Conservation (phyloP, 2,329 filamentous ascomycete genomes). For the Claviceps sp. region DNA sequence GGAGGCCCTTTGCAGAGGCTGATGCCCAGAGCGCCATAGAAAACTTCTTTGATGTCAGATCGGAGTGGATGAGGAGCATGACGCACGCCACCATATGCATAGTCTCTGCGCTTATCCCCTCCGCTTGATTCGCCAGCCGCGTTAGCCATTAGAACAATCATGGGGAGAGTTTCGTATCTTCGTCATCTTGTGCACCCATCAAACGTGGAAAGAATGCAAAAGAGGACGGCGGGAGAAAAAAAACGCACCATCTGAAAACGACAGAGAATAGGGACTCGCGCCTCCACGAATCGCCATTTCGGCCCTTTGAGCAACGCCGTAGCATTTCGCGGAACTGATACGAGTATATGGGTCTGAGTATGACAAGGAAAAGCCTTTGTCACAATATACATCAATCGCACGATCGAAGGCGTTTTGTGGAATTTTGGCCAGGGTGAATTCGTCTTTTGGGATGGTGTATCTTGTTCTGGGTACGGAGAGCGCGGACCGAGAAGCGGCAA, state of each 20-base stretch:
- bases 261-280: slow-evolving; percentile 10
- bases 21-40: slow-evolving; percentile 16
- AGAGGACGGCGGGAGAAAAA: not conserved
- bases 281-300: slow-evolving; percentile 11
- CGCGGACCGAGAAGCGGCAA: slow-evolving; percentile 2
- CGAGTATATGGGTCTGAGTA: slow-evolving; percentile 7
- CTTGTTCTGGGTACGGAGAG: too few relatives aligned
- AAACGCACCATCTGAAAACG: slow-evolving; percentile 13
- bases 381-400: slow-evolving; percentile 4
- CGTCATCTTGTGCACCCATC: not conserved
- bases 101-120: slow-evolving; percentile 8
- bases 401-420: slow-evolving; percentile 11
- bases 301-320: slow-evolving; percentile 12
- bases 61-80: slow-evolving; percentile 9
- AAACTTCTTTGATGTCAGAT: slow-evolving; percentile 7
- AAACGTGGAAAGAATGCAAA: not conserved
- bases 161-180: not conserved
- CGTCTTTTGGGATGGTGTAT: not conserved
- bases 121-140: not conserved
- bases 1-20: slow-evolving; percentile 19
- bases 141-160: not conserved
- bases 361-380: too few relatives aligned
- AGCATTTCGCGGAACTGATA: slow-evolving; percentile 14
- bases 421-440: slow-evolving; percentile 13
- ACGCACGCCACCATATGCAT: slow-evolving; percentile 19